These are phyloP conservation scores for Phialophora tarda DNA, from an alignment of 2,329 filamentous ascomycete genomes.

Conservation along the genomic window DNA sequence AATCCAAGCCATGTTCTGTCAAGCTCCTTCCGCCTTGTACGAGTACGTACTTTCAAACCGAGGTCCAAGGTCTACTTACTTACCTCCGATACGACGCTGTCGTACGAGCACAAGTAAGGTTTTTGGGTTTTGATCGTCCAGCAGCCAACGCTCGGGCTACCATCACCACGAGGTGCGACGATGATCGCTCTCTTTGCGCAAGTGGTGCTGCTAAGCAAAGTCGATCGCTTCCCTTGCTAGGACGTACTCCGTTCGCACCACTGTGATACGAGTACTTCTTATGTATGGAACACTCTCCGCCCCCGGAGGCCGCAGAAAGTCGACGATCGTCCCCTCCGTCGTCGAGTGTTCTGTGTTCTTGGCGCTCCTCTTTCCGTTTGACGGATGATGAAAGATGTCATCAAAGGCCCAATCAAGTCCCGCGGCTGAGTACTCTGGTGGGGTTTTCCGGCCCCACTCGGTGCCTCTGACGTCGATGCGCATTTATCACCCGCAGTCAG, in stretches of 20 bases:
- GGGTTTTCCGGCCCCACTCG: not conserved
- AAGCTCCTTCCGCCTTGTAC: not conserved
- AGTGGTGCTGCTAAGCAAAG: not conserved
- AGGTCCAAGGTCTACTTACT: not conserved
- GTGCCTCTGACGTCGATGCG: slow-evolving; percentile 35
- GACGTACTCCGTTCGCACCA: not conserved
- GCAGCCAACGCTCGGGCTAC: slow-evolving; percentile 9
- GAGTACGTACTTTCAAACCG: not conserved
- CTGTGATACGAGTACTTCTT: not conserved
- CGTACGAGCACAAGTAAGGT: not conserved
- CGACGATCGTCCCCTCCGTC: slow-evolving; percentile 7
- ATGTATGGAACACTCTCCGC: not conserved
- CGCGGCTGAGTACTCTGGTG: not conserved
- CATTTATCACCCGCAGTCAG: not conserved
- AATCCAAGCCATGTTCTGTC: not conserved
- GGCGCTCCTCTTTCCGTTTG: slow-evolving; percentile 3
- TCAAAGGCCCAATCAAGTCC: slow-evolving; percentile 7
- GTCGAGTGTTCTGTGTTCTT: not conserved
- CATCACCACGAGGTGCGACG: slow-evolving; percentile 21
- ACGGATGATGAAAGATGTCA: slow-evolving; percentile 5
- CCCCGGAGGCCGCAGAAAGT: not conserved
- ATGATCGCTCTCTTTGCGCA: not conserved
- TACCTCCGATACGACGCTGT: no score
- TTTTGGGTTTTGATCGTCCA: not conserved
- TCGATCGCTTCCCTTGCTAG: slow-evolving; percentile 12